Conservation (phyloP, 805 yeast genomes). For the Metschnikowia cerradonensis region DNA sequence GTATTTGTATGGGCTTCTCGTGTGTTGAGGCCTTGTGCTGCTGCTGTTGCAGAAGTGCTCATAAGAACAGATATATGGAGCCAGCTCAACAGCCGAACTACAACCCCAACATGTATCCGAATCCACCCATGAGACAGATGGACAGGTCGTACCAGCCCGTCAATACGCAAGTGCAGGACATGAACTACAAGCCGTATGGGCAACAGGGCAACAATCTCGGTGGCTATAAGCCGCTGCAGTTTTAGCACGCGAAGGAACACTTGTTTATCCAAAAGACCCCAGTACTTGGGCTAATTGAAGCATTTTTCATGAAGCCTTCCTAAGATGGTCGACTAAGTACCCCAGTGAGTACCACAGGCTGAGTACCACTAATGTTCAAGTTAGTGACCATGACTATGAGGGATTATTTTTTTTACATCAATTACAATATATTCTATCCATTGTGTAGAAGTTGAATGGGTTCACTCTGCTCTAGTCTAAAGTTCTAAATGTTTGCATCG, state of each 20-base stretch:
- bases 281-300: neutral
- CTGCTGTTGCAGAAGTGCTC: conserved; percentile 41
- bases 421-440: neutral
- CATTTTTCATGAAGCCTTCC: neutral
- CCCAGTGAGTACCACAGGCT: conserved; percentile 1
- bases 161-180: conserved; percentile 2
- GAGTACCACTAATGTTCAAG: neutral
- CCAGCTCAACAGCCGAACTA: conserved; percentile 21
- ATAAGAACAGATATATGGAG: conserved; percentile 15
- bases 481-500: neutral
- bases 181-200: conserved; percentile 7
- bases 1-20: conserved; percentile 50
- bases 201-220: conserved; percentile 2
- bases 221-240: conserved; percentile 14
- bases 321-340: neutral
- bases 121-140: conserved; percentile 15
- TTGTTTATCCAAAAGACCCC: neutral
- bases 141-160: conserved; percentile 14
- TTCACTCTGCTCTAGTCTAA: neutral
- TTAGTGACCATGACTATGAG: neutral
- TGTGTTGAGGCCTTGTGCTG: conserved; percentile 45
- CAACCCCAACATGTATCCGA: conserved; percentile 35
- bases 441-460: neutral
- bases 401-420: neutral
- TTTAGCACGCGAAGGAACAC: neutral